These are phyloP conservation scores for Tolypocladium amazonense DNA, from an alignment of 2,329 filamentous ascomycete species.

Conservation along the genomic window DNA sequence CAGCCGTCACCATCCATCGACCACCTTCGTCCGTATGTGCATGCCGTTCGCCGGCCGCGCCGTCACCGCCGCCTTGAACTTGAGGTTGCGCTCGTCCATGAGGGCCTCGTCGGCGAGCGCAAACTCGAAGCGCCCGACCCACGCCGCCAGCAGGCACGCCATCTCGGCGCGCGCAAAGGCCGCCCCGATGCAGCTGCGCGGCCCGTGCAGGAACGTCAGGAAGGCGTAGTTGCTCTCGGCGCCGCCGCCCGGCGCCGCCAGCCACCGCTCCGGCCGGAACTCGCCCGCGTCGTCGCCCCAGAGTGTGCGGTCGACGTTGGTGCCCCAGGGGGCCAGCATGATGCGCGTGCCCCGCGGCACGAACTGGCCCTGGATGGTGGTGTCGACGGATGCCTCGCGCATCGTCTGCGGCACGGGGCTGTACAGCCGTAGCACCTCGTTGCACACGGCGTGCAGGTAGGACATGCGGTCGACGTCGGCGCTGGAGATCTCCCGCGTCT, in stretches of 20 bases:
- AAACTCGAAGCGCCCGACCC: slow-evolving; percentile 66
- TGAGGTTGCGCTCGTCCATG: slow-evolving; percentile 54
- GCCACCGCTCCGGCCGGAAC: slow-evolving; percentile 76
- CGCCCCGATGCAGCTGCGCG: slow-evolving; percentile 75
- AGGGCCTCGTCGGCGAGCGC: slow-evolving; percentile 45
- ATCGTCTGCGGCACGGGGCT: slow-evolving; percentile 62
- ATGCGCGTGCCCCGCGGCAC: slow-evolving; percentile 64
- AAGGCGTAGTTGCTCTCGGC: slow-evolving; percentile 67
- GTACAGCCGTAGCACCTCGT: slow-evolving; percentile 65
- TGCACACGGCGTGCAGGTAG: slow-evolving; percentile 71
- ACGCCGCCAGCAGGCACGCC: slow-evolving; percentile 67
- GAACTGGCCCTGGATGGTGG: slow-evolving; percentile 50
- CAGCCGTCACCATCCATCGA: slow-evolving; percentile 46
- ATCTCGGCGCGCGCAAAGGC: slow-evolving; percentile 77
- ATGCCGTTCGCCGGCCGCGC: slow-evolving; percentile 63
- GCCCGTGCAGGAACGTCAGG: slow-evolving; percentile 78
- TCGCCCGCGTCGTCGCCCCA: slow-evolving; percentile 68
- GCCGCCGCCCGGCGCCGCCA: slow-evolving; percentile 55
- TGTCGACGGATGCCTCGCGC: slow-evolving; percentile 54
- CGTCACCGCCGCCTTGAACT: slow-evolving; percentile 62
- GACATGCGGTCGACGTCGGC: slow-evolving; percentile 59
- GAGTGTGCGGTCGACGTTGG: slow-evolving; percentile 56
- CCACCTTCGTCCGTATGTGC: slow-evolving; percentile 51
- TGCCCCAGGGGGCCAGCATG: slow-evolving; percentile 52
- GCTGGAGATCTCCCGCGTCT: slow-evolving; percentile 23